A percentile compares a stretch with the other conserved stretches of the same genome.
Evolutionary conservation across 192 early-diverging fungal genomes (phyloP).

Genomic region (Chytriomyces hyalinus): DNA sequence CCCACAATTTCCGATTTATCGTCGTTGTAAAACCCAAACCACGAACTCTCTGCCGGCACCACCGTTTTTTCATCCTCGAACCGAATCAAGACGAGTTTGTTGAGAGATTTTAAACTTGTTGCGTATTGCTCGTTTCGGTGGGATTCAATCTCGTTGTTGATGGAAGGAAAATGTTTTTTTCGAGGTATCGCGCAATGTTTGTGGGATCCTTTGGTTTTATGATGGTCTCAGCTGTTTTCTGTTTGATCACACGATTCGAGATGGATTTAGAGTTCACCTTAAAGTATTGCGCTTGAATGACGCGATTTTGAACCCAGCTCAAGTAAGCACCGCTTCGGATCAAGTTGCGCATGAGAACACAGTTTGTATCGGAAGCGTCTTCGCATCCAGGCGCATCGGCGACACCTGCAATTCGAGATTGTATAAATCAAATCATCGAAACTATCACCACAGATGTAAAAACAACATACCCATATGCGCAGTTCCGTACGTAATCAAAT

Average conservation of each 20-base stretch:
- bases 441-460: background rate
- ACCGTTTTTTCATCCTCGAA: conserved; percentile 83
- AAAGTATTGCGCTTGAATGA: conserved; percentile 96
- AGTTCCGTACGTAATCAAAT: conserved; percentile 85
- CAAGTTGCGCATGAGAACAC: conserved; percentile 78
- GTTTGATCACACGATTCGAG: background rate
- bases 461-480: conserved; percentile 70
- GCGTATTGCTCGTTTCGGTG: conserved; percentile 62
- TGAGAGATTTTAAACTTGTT: conserved; percentile 62
- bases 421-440: background rate
- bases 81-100: conserved; percentile 80
- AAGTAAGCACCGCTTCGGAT: conserved; percentile 82
- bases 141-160: conserved; percentile 77
- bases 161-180: conserved; percentile 80
- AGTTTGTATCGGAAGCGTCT: conserved; percentile 57
- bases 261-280: conserved; percentile 51
- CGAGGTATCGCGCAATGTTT: conserved; percentile 72
- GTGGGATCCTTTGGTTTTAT: conserved; percentile 46
- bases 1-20: conserved; percentile 40
- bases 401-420: conserved; percentile 45
- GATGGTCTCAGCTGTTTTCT: background rate
- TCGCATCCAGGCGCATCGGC: conserved; percentile 81
- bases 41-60: conserved; percentile 53
- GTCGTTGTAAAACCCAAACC: conserved; percentile 47
- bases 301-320: conserved; percentile 77